Evolutionary conservation across 2,329 filamentous ascomycete species (phyloP), one percentile per base, ranked within the genome.

Genomic region (Cercospora janseana): DNA sequence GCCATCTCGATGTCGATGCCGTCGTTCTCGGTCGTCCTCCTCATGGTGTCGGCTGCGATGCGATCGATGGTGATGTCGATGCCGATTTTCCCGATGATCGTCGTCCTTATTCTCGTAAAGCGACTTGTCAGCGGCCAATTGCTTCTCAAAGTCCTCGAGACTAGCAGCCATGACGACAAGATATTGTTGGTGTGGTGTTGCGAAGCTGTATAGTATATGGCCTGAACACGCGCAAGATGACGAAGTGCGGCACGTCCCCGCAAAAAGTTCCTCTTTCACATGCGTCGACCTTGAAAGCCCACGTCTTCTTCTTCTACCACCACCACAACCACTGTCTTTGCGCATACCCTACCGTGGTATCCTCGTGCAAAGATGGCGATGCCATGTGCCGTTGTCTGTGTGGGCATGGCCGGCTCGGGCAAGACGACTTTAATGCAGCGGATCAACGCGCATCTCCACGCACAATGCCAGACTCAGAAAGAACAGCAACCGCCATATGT

Each of bases 401-500:
- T 98, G 41, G 93, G 93, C 76, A 97, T 97, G 92, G 93, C 93
- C 64, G 92, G 93, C 63, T 95, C 90, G 12, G 93, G 93, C 65
- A 98, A 98, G 77, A 98, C 93, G n/a, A 98, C 94, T 0, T 98
- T 98, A 68, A 97, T 98, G 92, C 92, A 97, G 69, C 84, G 93
- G 64, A 93, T 98, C 65, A 96, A 96, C 70, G 86, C 92, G 1
- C 81, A 98, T 68, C 83, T 98, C 3, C 92, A 97, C 67, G 80
- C 80, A 4, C 53, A 60, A 29, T 52, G 56, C 26, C 54, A 58
- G 24, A 40, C 55, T 10, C 49, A 56, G 28, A 34, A 55, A 20
- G 80, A 91, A 64, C 82, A 85, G 51, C 80, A 85, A 13, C 84
- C 89, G 1, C 93, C 94, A 4, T 98, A 98, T 70, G 90, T 97